Evolutionary conservation across 2,329 filamentous ascomycete genomes (phyloP), one percentile per base, ranked within the genome.

Genomic region (Triangularia setosa): DNA sequence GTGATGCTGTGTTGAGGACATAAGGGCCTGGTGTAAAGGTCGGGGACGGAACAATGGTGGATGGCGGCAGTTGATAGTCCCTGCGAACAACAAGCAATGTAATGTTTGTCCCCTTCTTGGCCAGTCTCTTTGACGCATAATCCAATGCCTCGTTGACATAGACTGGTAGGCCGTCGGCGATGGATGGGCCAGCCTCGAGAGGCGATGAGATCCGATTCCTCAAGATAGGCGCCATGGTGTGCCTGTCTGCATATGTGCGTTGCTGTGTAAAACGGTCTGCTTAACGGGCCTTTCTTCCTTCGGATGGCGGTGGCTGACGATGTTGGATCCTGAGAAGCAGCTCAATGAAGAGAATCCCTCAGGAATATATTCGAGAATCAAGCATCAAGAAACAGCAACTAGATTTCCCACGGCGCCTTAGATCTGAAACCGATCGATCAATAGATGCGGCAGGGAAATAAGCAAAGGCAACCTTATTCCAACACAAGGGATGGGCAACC

Each of bases 171-270:
- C 79, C 77, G 69, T 87, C 83, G 65, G 87, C 81, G 62, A 88
- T 78, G 21, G 86, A 88, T 52, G 78, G 77, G 18, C 86, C 86
- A 27, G 86, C 86, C 78, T 88, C 87, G 63, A 89, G 80, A 14
- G 87, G 86, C 58, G 84, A 82, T 1, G 86, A 88, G 70, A 89
- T 89, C 63, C 77, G 79, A 62, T 80, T 77, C 75, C 86, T 88
- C 71, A 83, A 78, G 44, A 53, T 35, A 30, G 57, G 61, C 11
- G 68, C 48, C 79, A 83, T 82, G 33, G 28, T 71, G 61, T 59
- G 57, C 21, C n/a, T 59, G 57, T 44, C 40, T 33, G 40, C 57
- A 25, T 44, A 14, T 28, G 55, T 56, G 54, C 16, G 54, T 56
- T 56, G 25, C 8, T 25, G 27, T 12, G 55, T 33, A 57, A 28